These are phyloP conservation scores for Zygoascus bituminiphila DNA, from an alignment of 805 yeast species.

Conservation along the genomic window DNA sequence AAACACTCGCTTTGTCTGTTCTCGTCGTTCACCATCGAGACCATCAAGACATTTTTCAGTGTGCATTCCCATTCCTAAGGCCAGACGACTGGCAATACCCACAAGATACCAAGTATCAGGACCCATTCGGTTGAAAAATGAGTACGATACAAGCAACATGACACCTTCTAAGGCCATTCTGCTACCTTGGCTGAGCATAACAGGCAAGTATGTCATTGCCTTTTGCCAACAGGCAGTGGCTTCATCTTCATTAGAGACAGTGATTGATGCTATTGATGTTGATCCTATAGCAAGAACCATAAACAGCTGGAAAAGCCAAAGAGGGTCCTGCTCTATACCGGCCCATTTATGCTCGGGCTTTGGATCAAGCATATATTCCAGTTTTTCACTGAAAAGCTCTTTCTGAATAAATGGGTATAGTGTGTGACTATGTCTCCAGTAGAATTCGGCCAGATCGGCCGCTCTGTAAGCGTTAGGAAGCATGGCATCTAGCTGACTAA, in stretches of 20 bases:
- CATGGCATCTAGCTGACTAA: background rate
- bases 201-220: slow-evolving; percentile 35
- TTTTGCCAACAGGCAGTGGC: slow-evolving; percentile 35
- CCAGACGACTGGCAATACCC: slow-evolving; percentile 39
- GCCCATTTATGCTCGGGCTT: slow-evolving; percentile 3
- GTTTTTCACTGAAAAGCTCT: slow-evolving; percentile 9
- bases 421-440: slow-evolving; percentile 19
- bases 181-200: slow-evolving; percentile 34
- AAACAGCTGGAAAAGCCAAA: slow-evolving; percentile 37
- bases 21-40: slow-evolving; percentile 14
- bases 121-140: slow-evolving; percentile 44
- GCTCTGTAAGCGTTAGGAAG: slow-evolving; percentile 11
- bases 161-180: slow-evolving; percentile 34
- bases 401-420: slow-evolving; percentile 15
- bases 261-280: slow-evolving; percentile 34
- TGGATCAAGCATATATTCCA: slow-evolving; percentile 4
- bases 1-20: slow-evolving; percentile 20
- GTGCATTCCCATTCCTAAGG: slow-evolving; percentile 40
- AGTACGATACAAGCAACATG: slow-evolving; percentile 40
- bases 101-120: slow-evolving; percentile 45
- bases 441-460: slow-evolving; percentile 12
- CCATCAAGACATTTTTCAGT: slow-evolving; percentile 22
- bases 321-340: slow-evolving; percentile 9
- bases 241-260: slow-evolving; percentile 16
- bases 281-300: slow-evolving; percentile 51